Evolutionary conservation across 2,329 filamentous ascomycete species (phyloP).

Genomic region (Phoma sp.): DNA sequence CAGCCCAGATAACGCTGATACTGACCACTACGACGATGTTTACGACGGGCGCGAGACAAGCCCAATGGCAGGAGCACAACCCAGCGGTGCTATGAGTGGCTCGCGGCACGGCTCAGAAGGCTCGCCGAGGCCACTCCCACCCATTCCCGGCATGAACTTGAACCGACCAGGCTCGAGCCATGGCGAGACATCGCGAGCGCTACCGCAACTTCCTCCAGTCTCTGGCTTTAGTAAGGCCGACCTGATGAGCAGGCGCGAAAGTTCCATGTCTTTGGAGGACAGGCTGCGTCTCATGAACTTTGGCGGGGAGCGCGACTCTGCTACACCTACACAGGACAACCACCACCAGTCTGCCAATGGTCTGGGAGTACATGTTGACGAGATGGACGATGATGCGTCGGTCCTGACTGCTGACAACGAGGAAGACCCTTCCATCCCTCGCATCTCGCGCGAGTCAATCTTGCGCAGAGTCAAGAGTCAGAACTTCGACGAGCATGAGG

Average conservation of each 20-base stretch:
- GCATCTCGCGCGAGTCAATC: conserved; percentile 93
- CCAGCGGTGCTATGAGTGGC: conserved; percentile 49
- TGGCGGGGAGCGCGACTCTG: conserved; percentile 56
- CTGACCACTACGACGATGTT: conserved; percentile 66
- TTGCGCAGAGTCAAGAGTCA: conserved; percentile 80
- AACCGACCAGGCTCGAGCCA: conserved; percentile 63
- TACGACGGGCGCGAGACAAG: conserved; percentile 70
- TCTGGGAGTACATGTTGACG: conserved; percentile 44
- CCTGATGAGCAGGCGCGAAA: conserved; percentile 74
- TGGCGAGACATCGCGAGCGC: conserved; percentile 68
- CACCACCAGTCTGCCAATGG: conserved; percentile 36
- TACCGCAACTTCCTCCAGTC: conserved; percentile 74
- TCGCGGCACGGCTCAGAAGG: conserved; percentile 76
- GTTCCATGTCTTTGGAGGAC: conserved; percentile 83
- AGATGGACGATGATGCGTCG: conserved; percentile 32
- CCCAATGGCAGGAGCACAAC: conserved; percentile 65
- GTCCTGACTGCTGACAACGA: conserved; percentile 14
- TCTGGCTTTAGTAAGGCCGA: conserved; percentile 76
- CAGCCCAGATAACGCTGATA: conserved; percentile 68
- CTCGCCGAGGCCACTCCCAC: conserved; percentile 84
- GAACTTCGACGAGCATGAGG: conserved; percentile 59
- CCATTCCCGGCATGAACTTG: conserved; percentile 70
- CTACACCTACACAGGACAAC: conserved; percentile 46
- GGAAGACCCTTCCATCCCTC: conserved; percentile 69
- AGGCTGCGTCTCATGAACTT: conserved; percentile 88